Evolutionary conservation across 768 basidiomycete species (phyloP), one percentile per base, ranked within the genome.

Genomic region (Coprinellus aureogranulatus): DNA sequence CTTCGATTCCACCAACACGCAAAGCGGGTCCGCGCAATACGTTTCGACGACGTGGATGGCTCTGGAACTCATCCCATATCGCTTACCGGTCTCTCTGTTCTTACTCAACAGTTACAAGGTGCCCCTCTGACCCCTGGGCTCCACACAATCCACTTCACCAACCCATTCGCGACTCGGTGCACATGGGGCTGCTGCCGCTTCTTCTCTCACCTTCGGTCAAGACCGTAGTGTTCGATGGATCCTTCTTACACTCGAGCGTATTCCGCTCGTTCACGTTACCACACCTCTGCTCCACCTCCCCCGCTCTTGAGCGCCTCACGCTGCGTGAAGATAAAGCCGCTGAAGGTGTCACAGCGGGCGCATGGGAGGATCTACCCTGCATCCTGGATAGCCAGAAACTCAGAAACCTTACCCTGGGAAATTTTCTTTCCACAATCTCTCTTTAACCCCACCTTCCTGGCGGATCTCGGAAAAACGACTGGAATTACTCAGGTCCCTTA

Each of bases 251-350:
- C 28, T 4, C 10, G 3, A 16, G 16, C 26, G 16, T 28, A 18
- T 49, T 52, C 50, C 50, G 31, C 14, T 52, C 50, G 14, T 52
- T 31, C 23, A n/a, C 50, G 22, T 34, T 52, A 12, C 50, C 50
- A 20, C 50, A 31, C 14, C 11, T 52, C n/a, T 52, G 50, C 34
- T 12, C 30, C 10, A 25, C 8, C 20, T 12, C 25, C 1, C 50
- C 50, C 4, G n/a, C 14, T n/a, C 31, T 52, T 20, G 8, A n/a
- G 18, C 18, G 14, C 31, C 31, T 52, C 22, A 6, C 11, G 30
- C 9, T 37, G n/a, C 23, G 18, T 20, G 50, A 22, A 8, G 3
- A 22, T 23, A 11, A 27, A 6, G 20, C 20, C 14, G 8, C 8
- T 16, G 14, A 16, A 22, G 14, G 41, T 44, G 41, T 44, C 5